These are phyloP conservation scores for Phytophthora citricola DNA, from an alignment of 352 stramenopile genomes.

Conservation along the genomic window DNA sequence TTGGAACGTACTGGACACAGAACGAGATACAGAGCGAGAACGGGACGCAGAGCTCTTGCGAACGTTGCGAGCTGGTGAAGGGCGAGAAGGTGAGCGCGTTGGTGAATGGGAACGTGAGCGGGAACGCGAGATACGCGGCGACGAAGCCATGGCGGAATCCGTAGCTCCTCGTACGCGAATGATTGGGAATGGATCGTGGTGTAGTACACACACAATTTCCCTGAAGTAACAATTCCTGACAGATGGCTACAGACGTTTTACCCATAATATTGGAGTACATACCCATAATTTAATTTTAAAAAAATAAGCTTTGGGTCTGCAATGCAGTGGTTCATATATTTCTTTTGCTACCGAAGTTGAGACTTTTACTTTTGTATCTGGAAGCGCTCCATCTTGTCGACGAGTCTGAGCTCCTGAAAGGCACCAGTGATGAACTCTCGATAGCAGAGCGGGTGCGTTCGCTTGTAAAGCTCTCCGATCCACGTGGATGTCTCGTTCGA, in stretches of 20 bases:
- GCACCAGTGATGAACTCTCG: constrained; percentile 53
- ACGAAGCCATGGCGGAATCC: constrained; percentile 21
- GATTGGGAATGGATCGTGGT: constrained; percentile 15
- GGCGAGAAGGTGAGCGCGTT: constrained; percentile 6
- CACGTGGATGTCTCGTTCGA: constrained; percentile 52
- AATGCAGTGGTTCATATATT: constrained; percentile 9
- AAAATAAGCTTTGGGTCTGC: too few species aligned
- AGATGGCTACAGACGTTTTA: not conserved
- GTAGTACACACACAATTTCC: not conserved
- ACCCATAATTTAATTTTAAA: too few species aligned
- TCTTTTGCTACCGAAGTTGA: not conserved
- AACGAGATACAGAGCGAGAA: constrained; percentile 28
- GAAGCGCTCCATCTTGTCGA: constrained; percentile 46
- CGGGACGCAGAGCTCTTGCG: constrained; percentile 8
- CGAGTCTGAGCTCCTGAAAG: constrained; percentile 47
- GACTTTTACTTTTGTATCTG: constrained; percentile 22
- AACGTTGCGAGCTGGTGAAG: constrained; percentile 1
- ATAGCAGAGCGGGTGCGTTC: constrained; percentile 61
- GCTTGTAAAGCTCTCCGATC: constrained; percentile 54
- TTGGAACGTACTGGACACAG: constrained; percentile 19
- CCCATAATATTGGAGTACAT: too few species aligned
- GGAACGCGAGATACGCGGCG: constrained; percentile 27
- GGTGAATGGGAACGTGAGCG: constrained; percentile 20
- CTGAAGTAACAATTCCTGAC: not conserved
- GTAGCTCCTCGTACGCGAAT: not conserved